phyloP scores from a whole-genome alignment of 257 asterid genomes.

The Nicotiana tomentosiformis region DNA sequence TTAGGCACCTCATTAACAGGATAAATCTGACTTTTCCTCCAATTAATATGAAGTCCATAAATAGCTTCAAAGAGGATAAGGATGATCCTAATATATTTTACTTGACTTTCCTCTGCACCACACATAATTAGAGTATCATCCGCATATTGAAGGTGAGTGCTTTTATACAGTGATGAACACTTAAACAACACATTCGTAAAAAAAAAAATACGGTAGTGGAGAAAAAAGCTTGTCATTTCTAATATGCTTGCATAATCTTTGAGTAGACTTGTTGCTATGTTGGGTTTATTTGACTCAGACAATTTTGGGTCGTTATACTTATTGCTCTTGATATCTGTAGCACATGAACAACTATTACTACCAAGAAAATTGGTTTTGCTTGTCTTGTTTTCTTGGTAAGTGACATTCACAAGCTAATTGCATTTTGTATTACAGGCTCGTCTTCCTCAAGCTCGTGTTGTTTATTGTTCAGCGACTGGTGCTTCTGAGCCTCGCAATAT shows the following conservation, averaged over 20 bases:
- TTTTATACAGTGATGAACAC: not conserved
- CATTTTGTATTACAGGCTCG: conserved; percentile 59
- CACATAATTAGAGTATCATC: too few species aligned
- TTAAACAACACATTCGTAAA: not conserved
- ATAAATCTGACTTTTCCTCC: too few species aligned
- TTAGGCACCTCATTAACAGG: too few species aligned
- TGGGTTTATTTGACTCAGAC: not conserved
- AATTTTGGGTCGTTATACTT: not conserved
- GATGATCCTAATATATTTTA: too few species aligned
- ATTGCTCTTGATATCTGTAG: not conserved
- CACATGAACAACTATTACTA: not conserved
- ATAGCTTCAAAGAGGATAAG: too few species aligned
- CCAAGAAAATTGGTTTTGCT: not conserved
- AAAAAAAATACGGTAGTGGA: too few species aligned
- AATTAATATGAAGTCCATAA: too few species aligned
- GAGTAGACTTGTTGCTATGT: not conserved
- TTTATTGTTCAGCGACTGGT: conserved; percentile 99
- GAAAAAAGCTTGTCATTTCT: not conserved
- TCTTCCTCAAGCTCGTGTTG: conserved; percentile 95
- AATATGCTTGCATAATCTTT: not conserved
- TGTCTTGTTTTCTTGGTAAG: conserved; percentile 3
- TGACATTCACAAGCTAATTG: conserved; percentile 9
- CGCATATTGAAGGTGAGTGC: not conserved
- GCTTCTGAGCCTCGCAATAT: conserved; percentile 98
- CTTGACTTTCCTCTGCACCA: too few species aligned